These are phyloP conservation scores for Echinochloa phyllopogon DNA, from an alignment of 176 grass and related monocot species.

Conservation along the genomic window DNA sequence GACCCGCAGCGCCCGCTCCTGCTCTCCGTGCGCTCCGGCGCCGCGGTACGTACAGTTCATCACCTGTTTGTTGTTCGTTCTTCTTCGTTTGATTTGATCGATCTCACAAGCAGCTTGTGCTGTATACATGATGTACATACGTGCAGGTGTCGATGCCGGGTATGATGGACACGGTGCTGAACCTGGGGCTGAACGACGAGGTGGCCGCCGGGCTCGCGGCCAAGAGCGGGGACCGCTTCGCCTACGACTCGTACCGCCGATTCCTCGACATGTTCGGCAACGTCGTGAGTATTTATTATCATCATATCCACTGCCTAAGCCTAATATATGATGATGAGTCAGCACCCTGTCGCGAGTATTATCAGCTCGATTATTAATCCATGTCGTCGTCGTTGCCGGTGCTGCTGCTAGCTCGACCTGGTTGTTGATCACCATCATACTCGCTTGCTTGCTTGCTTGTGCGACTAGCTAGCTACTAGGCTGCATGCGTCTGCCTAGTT, in stretches of 20 bases:
- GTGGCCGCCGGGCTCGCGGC: constrained; percentile 71
- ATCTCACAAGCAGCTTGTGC: no score
- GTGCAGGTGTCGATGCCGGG: constrained; percentile 94
- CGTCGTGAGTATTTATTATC: constrained; percentile 80
- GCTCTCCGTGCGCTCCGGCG: constrained; percentile 96
- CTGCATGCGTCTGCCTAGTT: neutral
- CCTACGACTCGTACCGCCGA: constrained; percentile 90
- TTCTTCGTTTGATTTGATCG: no score
- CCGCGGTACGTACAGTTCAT: constrained; percentile 77
- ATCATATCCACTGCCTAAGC: no score
- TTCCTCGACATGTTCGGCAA: constrained; percentile 99
- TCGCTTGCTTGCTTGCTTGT: neutral
- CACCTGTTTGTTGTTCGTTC: no score
- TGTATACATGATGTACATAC: no score
- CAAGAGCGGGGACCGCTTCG: constrained; percentile 96
- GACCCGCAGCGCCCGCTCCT: constrained; percentile 80
- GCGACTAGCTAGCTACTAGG: neutral
- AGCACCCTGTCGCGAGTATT: neutral
- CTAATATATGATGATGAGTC: neutral
- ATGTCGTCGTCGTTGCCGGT: no score
- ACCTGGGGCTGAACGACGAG: constrained; percentile 94
- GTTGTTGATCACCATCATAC: neutral
- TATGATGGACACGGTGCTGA: constrained; percentile 99
- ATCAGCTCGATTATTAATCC: neutral
- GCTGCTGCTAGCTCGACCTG: neutral